Evolutionary conservation across 805 yeast species (phyloP).

Genomic region (Clavispora fructus): DNA sequence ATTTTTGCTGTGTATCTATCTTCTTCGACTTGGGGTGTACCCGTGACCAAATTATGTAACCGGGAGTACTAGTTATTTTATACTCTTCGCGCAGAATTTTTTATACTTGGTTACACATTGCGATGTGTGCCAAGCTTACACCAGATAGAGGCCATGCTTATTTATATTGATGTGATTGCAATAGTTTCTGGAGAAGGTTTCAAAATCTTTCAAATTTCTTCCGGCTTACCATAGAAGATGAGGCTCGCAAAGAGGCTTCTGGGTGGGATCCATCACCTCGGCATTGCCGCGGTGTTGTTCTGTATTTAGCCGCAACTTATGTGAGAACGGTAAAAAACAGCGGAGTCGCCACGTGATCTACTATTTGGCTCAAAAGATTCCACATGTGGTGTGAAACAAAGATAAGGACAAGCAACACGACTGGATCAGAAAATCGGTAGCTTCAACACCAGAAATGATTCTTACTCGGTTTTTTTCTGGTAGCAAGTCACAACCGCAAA

Average conservation of each 20-base stretch:
- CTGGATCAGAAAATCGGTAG: too few species aligned
- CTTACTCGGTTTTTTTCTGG: too few species aligned
- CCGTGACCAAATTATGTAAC: neutral
- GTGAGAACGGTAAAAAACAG: neutral
- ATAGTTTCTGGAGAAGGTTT: too few species aligned
- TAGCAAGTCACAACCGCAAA: too few species aligned
- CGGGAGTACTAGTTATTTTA: neutral
- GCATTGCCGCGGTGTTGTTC: neutral
- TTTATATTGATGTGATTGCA: too few species aligned
- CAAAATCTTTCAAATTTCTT: too few species aligned
- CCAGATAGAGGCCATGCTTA: neutral
- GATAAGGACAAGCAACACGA: too few species aligned
- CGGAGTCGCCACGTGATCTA: neutral
- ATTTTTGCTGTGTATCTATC: conserved; percentile 3
- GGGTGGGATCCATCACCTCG: neutral
- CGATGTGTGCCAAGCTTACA: neutral
- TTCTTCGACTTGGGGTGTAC: neutral
- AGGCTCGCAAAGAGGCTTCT: too few species aligned
- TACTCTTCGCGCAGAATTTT: conserved; percentile 1
- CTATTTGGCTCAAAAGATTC: too few species aligned
- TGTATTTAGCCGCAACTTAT: neutral
- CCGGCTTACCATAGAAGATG: too few species aligned
- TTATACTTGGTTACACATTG: neutral
- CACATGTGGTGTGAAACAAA: too few species aligned
- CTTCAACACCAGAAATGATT: too few species aligned